Percentiles rank a stretch among this genome's conserved stretches.
Evolutionary conservation across 768 basidiomycete genomes (phyloP).

Genomic region (Tricholoma terreum): DNA sequence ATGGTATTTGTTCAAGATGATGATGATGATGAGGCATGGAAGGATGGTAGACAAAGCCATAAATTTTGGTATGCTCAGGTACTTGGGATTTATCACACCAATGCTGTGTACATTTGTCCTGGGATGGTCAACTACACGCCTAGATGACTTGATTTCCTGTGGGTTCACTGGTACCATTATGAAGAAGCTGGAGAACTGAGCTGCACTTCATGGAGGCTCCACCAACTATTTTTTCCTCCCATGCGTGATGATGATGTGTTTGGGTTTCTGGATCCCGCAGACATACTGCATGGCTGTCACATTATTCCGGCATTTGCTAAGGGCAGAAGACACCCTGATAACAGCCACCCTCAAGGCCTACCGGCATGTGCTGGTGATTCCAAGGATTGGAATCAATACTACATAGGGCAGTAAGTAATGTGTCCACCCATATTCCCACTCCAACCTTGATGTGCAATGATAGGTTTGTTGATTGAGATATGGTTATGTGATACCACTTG

Average conservation of each 20-base stretch:
- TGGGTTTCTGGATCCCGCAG: conserved; percentile 43
- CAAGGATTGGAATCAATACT: neutral
- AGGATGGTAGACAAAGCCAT: conserved; percentile 4
- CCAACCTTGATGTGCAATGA: too few relatives aligned
- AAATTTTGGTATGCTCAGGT: conserved; percentile 28
- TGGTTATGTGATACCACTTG: conserved; percentile 3
- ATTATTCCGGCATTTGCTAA: conserved; percentile 7
- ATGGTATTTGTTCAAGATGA: conserved; percentile 16
- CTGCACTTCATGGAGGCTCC: conserved; percentile 2
- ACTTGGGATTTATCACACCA: conserved; percentile 25
- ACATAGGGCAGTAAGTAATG: neutral
- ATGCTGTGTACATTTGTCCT: conserved; percentile 15
- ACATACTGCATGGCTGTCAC: conserved; percentile 29
- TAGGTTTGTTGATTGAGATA: conserved; percentile 4
- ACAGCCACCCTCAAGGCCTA: conserved; percentile 1
- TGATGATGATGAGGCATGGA: conserved; percentile 2
- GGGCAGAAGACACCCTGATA: neutral
- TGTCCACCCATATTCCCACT: too few relatives aligned
- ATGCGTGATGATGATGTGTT: conserved; percentile 27
- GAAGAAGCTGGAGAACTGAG: neutral
- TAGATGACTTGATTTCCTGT: conserved; percentile 25
- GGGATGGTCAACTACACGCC: neutral
- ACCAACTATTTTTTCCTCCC: conserved; percentile 32
- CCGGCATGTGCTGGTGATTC: neutral
- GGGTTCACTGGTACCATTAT: conserved; percentile 24